Percentiles rank a stretch among this genome's conserved stretches.
Evolutionary conservation across 148 eudicot genomes (phyloP).

Genomic region (Arbutus unedo): DNA sequence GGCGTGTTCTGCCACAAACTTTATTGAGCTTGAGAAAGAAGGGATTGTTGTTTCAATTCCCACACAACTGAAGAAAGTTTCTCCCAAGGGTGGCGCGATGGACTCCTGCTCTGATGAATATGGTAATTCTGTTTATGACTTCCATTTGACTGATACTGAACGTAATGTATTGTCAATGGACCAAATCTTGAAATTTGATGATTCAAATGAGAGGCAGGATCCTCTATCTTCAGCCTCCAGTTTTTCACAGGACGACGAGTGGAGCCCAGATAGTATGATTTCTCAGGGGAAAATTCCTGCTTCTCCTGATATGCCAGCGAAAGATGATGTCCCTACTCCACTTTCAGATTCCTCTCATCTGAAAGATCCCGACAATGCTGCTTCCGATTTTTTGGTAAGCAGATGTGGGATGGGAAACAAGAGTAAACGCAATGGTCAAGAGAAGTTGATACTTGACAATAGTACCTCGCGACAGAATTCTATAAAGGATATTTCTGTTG

Average conservation of each 20-base stretch:
- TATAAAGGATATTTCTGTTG: slow-evolving; percentile 28
- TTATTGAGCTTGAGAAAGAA: slow-evolving; percentile 38
- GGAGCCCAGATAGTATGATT: slow-evolving; percentile 25
- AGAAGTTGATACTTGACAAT: slow-evolving; percentile 28
- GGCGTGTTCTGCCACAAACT: slow-evolving; percentile 51
- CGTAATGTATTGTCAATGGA: slow-evolving; percentile 27
- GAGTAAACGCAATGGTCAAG: slow-evolving; percentile 26
- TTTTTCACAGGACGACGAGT: slow-evolving; percentile 43
- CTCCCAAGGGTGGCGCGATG: slow-evolving; percentile 19
- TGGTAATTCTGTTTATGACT: slow-evolving; percentile 36
- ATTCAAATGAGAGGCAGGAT: slow-evolving; percentile 32
- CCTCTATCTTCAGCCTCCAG: slow-evolving; percentile 41
- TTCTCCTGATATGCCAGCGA: slow-evolving; percentile 25
- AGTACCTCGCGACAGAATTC: slow-evolving; percentile 31
- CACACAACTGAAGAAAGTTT: slow-evolving; percentile 22
- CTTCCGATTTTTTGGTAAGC: slow-evolving; percentile 13
- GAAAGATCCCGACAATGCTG: slow-evolving; percentile 37
- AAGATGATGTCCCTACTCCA: slow-evolving; percentile 23
- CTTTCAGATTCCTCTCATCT: slow-evolving; percentile 40
- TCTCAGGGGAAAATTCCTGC: slow-evolving; percentile 24
- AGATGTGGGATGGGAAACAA: slow-evolving; percentile 26
- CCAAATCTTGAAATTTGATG: slow-evolving; percentile 25
- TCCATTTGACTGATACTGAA: slow-evolving; percentile 37
- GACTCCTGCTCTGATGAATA: slow-evolving; percentile 41
- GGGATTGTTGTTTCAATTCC: slow-evolving; percentile 31